Evolutionary conservation across 495 filamentous ascomycete genomes (phyloP).

Genomic region (Penicillium nucicola): DNA sequence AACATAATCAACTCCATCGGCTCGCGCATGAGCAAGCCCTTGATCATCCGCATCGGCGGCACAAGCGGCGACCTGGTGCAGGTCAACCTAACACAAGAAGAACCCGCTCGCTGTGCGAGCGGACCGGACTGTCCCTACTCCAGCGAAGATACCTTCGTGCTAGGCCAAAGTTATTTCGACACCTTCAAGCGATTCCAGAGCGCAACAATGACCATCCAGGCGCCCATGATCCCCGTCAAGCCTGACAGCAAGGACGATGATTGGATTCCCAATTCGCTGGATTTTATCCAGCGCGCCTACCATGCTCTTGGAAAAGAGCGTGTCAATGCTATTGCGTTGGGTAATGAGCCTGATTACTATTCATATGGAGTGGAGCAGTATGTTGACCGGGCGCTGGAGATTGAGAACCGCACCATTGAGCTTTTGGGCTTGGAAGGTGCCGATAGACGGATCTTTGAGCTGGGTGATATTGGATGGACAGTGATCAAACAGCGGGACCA

Average conservation of each 20-base stretch:
- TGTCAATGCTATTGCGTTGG: constrained; percentile 21
- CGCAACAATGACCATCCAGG: constrained; percentile 19
- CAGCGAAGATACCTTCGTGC: constrained; percentile 6
- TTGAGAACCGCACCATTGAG: constrained; percentile 9
- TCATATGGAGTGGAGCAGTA: constrained; percentile 7
- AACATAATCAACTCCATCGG: constrained; percentile 20
- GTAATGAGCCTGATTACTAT: constrained; percentile 23
- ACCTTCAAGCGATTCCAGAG: constrained; percentile 14
- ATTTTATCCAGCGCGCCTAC: constrained; percentile 13
- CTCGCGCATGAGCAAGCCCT: constrained; percentile 11
- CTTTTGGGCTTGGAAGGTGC: constrained; percentile 5
- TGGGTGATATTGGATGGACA: constrained; percentile 12
- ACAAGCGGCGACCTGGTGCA: constrained; percentile 18
- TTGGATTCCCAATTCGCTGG: constrained; percentile 9
- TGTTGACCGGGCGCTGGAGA: not conserved
- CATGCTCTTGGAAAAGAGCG: constrained; percentile 11
- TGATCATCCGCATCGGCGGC: constrained; percentile 22
- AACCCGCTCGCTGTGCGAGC: constrained; percentile 1
- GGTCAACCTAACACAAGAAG: constrained; percentile 8
- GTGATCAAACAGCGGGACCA: not conserved
- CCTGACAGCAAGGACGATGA: not conserved
- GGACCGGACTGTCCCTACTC: constrained; percentile 1
- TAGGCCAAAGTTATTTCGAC: constrained; percentile 22
- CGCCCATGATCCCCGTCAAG: constrained; percentile 20
- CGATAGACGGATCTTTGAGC: constrained; percentile 13